Percentiles rank a stretch among this genome's conserved stretches.
Conservation (phyloP, 163 green algal species). For the Scenedesmus sp. region DNA sequence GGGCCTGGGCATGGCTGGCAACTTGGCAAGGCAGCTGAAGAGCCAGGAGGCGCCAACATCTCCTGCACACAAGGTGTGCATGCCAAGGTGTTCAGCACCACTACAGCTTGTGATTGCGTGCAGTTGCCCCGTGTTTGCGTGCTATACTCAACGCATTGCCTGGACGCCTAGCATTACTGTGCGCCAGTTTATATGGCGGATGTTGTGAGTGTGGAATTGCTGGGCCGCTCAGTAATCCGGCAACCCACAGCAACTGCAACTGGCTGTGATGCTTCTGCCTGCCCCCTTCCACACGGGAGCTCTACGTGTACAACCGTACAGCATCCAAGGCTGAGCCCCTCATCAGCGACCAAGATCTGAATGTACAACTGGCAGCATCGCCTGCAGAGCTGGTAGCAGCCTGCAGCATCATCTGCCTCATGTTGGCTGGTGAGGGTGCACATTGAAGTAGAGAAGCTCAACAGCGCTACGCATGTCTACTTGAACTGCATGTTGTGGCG, state of each 20-base stretch:
- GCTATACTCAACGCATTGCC: too few relatives aligned
- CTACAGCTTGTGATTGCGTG: neutral
- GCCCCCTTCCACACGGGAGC: neutral
- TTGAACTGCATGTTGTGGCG: too few relatives aligned
- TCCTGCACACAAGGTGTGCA: neutral
- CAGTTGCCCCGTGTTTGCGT: neutral
- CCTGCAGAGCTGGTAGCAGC: slow-evolving; percentile 45
- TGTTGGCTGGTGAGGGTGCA: slow-evolving; percentile 19
- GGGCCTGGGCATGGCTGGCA: slow-evolving; percentile 61
- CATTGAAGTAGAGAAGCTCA: neutral
- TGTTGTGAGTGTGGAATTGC: too few relatives aligned
- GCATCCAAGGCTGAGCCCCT: slow-evolving; percentile 53
- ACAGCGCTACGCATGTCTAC: neutral
- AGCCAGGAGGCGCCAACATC: neutral
- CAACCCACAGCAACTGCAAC: too few relatives aligned
- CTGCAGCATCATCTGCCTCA: slow-evolving; percentile 59
- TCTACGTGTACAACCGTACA: slow-evolving; percentile 65
- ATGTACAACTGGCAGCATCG: neutral
- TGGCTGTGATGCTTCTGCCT: slow-evolving; percentile 11
- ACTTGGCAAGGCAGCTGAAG: slow-evolving; percentile 42
- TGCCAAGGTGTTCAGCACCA: slow-evolving; percentile 20
- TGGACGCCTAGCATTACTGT: too few relatives aligned
- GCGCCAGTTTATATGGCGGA: too few relatives aligned
- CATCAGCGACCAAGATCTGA: neutral
- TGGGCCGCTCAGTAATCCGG: too few relatives aligned